phyloP scores from a whole-genome alignment of 208 protist species.

The Novymonas esmeraldas region DNA sequence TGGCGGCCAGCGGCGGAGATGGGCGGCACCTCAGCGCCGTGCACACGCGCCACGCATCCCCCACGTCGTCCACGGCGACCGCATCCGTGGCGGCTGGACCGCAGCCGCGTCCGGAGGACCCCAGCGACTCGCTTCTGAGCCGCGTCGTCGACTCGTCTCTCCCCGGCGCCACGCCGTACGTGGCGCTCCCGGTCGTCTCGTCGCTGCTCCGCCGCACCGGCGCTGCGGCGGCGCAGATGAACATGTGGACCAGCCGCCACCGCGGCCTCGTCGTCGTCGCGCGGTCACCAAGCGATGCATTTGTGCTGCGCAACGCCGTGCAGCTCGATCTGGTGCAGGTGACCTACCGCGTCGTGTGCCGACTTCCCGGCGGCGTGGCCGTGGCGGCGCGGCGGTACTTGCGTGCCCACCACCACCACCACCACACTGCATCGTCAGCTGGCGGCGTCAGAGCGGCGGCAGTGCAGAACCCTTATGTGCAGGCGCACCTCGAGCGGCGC shows the following conservation, averaged over 20 bases:
- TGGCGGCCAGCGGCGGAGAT: constrained; percentile 10
- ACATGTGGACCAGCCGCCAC: constrained; percentile 47
- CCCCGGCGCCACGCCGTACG: constrained; percentile 35
- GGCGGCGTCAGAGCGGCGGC: neutral
- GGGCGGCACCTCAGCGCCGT: constrained; percentile 34
- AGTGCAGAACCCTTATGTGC: constrained; percentile 45
- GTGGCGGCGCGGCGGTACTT: constrained; percentile 17
- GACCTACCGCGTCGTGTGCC: constrained; percentile 70
- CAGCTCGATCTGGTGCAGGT: constrained; percentile 61
- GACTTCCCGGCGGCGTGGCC: constrained; percentile 53
- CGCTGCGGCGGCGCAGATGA: constrained; percentile 35
- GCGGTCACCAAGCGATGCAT: constrained; percentile 35
- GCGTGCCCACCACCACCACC: neutral
- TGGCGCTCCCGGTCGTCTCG: constrained; percentile 29
- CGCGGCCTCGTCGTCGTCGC: constrained; percentile 67
- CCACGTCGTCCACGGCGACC: neutral
- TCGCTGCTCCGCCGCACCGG: constrained; percentile 25
- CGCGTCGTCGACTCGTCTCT: constrained; percentile 47
- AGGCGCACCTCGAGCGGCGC: constrained; percentile 20
- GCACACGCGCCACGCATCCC: constrained; percentile 15
- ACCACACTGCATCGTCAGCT: neutral
- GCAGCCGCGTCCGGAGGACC: constrained; percentile 35
- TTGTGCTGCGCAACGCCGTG: constrained; percentile 66
- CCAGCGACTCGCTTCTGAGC: constrained; percentile 57
- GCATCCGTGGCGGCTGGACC: constrained; percentile 11